Base-by-base conservation (phyloP, 495 filamentous ascomycete genomes). In the Parachaetomium inaequale region DNA sequence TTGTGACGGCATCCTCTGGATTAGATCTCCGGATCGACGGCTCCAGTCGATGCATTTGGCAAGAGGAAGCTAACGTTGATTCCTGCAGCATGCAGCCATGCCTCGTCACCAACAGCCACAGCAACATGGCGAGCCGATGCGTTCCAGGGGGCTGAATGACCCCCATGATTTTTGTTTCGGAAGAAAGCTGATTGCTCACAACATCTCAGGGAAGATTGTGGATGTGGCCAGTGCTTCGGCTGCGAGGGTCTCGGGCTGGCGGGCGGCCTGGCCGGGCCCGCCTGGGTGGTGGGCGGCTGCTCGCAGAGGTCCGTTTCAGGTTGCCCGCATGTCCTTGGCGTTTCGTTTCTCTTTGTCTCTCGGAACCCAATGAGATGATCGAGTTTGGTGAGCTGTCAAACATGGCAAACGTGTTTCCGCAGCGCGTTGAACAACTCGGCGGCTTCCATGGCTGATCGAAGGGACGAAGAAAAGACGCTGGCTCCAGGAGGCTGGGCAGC, bases 291-390 rank as follows among this genome's bases (percentile, higher is more conserved):
- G 7, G 34, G 38, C 12, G 19, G 43, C 29, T n/a, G 43, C 23
- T 36, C 21, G 56, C 45, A 59, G 56, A 50, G 31, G 31, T 38
- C 32, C n/a, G 56, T 59, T 59, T 59, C 56, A 49, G 31, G 56
- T 14, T 12, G 31, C 7, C 29, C 19, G 10, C 19, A 0, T 8
- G 14, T 15, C 45, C 45, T 49, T 59, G 56, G 56, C 55, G 43
- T 58, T 50, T 59, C 45, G 56, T 50, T 50, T 49, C 46, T 4
- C 38, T 25, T 4, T 43, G n/a, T 4, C 14, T 2, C 25, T 45
- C 12, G 50, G 29, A 11, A 17, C 4, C 50, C 29, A 53, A 34
- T 53, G 17, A 21, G 23, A n/a, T 10, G 17, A 3, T 14, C 14
- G 23, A 29, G 23, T 23, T 31, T 4, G 10, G 23, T n/a, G 8